These are phyloP conservation scores for Rhodotorula sp. DNA, from an alignment of 1,284 basidiomycete species.

Conservation along the genomic window DNA sequence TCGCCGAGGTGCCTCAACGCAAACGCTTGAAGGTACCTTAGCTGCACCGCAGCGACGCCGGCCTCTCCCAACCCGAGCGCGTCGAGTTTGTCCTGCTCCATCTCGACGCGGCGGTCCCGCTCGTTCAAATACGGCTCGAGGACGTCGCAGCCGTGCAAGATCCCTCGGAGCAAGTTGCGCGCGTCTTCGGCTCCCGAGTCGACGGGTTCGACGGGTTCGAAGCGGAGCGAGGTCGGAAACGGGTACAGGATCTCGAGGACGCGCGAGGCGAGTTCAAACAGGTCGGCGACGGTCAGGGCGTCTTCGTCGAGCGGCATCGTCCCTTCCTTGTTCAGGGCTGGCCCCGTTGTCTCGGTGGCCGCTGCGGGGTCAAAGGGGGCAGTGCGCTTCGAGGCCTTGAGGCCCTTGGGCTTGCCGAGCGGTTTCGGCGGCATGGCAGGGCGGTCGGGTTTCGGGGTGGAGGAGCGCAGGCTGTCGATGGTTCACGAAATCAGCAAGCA, in stretches of 20 bases:
- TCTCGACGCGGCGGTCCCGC: conserved; percentile 3
- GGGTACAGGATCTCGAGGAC: conserved; percentile 22
- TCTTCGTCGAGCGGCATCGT: conserved; percentile 40
- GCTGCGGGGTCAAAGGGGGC: conserved; percentile 18
- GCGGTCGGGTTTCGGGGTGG: no score
- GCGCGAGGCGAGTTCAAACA: conserved; percentile 32
- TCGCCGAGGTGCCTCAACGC: conserved; percentile 26
- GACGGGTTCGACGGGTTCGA: conserved; percentile 12
- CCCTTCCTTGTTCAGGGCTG: conserved; percentile 12
- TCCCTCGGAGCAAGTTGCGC: conserved; percentile 28
- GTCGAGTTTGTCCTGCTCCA: conserved; percentile 21
- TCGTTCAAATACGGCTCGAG: conserved; percentile 7
- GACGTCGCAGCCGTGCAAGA: conserved; percentile 37
- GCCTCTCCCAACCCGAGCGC: conserved; percentile 26
- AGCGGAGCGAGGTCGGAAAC: conserved; percentile 8
- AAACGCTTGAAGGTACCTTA: conserved; percentile 29
- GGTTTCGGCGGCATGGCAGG: no score
- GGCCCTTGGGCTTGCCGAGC: conserved; percentile 10
- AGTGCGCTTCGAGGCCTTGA: conserved; percentile 28
- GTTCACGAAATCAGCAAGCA: no score
- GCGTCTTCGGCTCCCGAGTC: conserved; percentile 25
- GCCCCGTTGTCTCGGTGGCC: neutral
- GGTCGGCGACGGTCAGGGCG: conserved; percentile 32
- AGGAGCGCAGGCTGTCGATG: no score
- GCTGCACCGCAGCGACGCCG: neutral